Evolutionary conservation across 768 basidiomycete genomes (phyloP), one percentile per base, ranked within the genome.

Genomic region (Ramaria rubella): DNA sequence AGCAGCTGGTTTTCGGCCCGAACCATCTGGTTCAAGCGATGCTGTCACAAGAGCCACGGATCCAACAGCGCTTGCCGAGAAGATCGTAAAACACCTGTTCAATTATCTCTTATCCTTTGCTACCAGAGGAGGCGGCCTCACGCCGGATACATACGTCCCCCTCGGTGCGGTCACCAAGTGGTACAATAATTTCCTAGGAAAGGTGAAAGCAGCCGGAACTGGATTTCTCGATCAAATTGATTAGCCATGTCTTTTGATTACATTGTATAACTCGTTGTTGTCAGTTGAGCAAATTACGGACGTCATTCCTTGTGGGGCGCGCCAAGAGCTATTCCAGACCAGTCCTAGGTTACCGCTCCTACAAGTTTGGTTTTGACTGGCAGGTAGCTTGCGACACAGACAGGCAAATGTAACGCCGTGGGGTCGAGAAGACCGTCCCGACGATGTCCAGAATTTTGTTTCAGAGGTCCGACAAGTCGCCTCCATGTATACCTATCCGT

Each of bases 81-180:
- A 78, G 43, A 78, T 88, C 55, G 83, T 85, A 23, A 86, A 83
- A 60, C 81, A 92, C 64, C 70, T 91, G 55, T 77, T 90, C 67
- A 87, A 88, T 62, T 90, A 88, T 60, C 60, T 90, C 5, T 80
- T 83, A 6, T 79, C 87, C 1, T 91, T 90, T 62, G 36, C 42
- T 9, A 15, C 56, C 7, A 29, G 34, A 6, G 74, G 76, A 17
- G 70, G 72, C 1, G 70, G 71, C 1, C 59, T 83, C 23, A 72
- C 76, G 2, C 77, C 76, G 1, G 80, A 84, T 46, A 74, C 75
- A 21, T 67, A 75, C 58, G 72, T 89, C 2, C 85, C 85, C 7
- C 80, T 90, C 77, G 75, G 71, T 44, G 52, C 85, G 27, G 75
- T 90, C 27, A 75, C 73, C 50, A 83, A 73, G 62, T 90, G 87